Evolutionary conservation across 2,329 filamentous ascomycete genomes (phyloP).

Genomic region (Aspergillus ruber): DNA sequence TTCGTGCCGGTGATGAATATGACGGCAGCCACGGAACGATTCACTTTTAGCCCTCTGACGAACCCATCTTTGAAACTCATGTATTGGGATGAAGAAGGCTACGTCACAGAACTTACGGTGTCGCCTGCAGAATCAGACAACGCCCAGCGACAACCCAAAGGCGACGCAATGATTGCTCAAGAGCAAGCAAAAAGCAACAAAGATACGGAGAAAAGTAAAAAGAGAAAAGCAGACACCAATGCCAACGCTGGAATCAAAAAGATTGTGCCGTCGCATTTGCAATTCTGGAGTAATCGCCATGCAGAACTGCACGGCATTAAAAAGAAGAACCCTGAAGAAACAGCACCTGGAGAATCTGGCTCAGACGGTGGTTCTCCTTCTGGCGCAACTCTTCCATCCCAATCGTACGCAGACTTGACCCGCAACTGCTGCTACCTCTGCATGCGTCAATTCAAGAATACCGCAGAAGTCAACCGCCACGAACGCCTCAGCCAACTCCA

Average conservation of each 20-base stretch:
- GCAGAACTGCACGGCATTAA: slow-evolving; percentile 57
- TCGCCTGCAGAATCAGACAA: slow-evolving; percentile 45
- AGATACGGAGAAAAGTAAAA: slow-evolving; percentile 41
- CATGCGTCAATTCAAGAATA: slow-evolving; percentile 51
- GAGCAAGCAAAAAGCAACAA: slow-evolving; percentile 29
- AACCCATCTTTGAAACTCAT: slow-evolving; percentile 63
- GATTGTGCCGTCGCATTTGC: slow-evolving; percentile 57
- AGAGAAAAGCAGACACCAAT: slow-evolving; percentile 40
- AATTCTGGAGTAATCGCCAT: slow-evolving; percentile 66
- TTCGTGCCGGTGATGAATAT: slow-evolving; percentile 67
- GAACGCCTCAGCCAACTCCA: slow-evolving; percentile 55
- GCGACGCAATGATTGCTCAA: slow-evolving; percentile 9
- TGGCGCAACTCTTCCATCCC: slow-evolving; percentile 34
- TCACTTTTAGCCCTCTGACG: slow-evolving; percentile 64
- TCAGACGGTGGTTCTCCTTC: slow-evolving; percentile 21
- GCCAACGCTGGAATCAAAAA: slow-evolving; percentile 33
- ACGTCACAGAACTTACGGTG: slow-evolving; percentile 59
- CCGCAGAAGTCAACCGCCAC: slow-evolving; percentile 53
- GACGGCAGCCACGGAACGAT: slow-evolving; percentile 51
- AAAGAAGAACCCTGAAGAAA: slow-evolving; percentile 25
- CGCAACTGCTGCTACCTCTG: slow-evolving; percentile 58
- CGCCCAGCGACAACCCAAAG: slow-evolving; percentile 13
- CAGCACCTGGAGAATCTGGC: neutral
- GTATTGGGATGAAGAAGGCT: slow-evolving; percentile 71
- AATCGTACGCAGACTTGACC: slow-evolving; percentile 56